Conservation (phyloP, 805 yeast genomes). For the Wickerhamomyces subpelliculosus region DNA sequence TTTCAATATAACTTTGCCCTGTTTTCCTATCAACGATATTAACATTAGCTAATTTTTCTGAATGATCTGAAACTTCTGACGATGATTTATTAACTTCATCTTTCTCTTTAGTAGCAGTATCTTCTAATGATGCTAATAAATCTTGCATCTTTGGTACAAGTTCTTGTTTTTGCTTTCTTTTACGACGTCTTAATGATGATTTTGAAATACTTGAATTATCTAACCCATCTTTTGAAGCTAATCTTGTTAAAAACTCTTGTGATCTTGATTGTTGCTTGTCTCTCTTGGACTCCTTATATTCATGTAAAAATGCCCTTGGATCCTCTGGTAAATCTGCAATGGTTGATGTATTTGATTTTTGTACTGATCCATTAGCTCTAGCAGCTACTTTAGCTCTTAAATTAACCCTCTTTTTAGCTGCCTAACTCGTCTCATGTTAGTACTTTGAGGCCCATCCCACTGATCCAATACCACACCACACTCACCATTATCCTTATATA, state of each 20-base stretch:
- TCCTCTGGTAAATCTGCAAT: slow-evolving; percentile 23
- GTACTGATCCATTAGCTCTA: slow-evolving; percentile 11
- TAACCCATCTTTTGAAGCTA: slow-evolving; percentile 27
- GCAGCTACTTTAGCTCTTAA: slow-evolving; percentile 35
- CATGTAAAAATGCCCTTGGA: slow-evolving; percentile 43
- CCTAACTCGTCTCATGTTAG: slow-evolving; percentile 19
- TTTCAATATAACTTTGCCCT: slow-evolving; percentile 6
- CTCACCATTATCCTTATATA: neutral
- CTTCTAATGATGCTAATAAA: slow-evolving; percentile 43
- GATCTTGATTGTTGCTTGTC: slow-evolving; percentile 40
- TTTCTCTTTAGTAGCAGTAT: slow-evolving; percentile 5
- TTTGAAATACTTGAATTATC: slow-evolving; percentile 45
- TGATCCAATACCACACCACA: neutral
- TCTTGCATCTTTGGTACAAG: slow-evolving; percentile 65
- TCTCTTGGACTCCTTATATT: slow-evolving; percentile 44
- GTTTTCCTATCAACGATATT: slow-evolving; percentile 17
- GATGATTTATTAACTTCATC: slow-evolving; percentile 1
- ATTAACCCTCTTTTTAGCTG: slow-evolving; percentile 39
- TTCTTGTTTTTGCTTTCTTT: slow-evolving; percentile 54
- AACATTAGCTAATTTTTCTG: slow-evolving; percentile 9
- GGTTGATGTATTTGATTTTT: slow-evolving; percentile 1
- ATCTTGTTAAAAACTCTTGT: slow-evolving; percentile 30
- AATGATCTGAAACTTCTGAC: neutral
- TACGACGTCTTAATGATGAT: slow-evolving; percentile 57
- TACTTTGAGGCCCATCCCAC: neutral